phyloP scores from a whole-genome alignment of 768 basidiomycete genomes.

The Termitomyces sp. region DNA sequence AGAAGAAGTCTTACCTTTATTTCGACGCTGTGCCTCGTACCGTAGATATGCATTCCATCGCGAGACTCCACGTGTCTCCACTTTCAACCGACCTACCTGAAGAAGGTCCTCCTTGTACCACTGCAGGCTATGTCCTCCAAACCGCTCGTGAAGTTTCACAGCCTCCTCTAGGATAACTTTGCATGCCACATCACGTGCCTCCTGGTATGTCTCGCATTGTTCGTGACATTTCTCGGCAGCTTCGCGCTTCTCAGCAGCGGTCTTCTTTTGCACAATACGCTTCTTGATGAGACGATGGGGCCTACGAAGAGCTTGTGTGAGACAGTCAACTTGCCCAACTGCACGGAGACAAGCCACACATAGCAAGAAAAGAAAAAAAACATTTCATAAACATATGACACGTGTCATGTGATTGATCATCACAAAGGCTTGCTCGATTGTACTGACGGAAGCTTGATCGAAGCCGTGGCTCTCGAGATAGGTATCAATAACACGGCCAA shows the following conservation, averaged over 20 bases:
- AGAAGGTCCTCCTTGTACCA: background rate
- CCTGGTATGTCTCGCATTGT: background rate
- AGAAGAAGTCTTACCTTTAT: background rate
- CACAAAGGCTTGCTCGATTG: too few relatives aligned
- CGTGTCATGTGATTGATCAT: too few relatives aligned
- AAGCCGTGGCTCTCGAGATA: too few relatives aligned
- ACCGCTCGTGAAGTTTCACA: background rate
- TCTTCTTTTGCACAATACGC: background rate
- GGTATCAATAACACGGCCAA: too few relatives aligned
- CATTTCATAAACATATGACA: too few relatives aligned
- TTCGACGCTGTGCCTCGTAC: background rate
- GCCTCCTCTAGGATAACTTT: background rate
- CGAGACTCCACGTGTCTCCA: background rate
- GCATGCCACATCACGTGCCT: background rate
- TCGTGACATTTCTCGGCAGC: background rate
- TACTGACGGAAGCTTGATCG: too few relatives aligned
- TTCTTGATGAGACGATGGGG: background rate
- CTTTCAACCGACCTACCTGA: too few relatives aligned
- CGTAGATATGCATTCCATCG: background rate
- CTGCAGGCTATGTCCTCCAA: background rate
- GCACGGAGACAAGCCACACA: too few relatives aligned
- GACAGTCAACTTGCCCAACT: too few relatives aligned
- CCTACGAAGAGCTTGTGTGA: background rate
- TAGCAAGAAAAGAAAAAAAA: too few relatives aligned
- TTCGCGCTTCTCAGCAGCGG: background rate